A percentile compares a stretch with the other conserved stretches of the same genome.
These are phyloP conservation scores for Hamigera avellanea DNA, from an alignment of 495 filamentous ascomycete genomes.

Conservation along the genomic window DNA sequence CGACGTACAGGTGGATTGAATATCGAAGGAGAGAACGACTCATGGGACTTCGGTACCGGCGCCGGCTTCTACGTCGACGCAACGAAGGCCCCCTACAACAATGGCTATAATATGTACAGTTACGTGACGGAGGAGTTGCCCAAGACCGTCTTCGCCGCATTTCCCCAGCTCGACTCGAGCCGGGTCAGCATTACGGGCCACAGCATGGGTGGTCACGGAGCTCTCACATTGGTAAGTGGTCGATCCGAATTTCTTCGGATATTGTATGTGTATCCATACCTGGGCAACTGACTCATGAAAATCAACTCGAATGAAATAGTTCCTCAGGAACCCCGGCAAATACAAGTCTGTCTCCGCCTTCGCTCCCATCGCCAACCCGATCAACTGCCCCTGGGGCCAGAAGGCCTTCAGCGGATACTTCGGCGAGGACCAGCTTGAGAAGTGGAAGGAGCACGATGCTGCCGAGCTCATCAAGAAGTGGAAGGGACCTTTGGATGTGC, in stretches of 20 bases:
- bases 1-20: conserved; percentile 49
- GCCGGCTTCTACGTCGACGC: conserved; percentile 96
- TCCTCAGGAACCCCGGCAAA: conserved; percentile 77
- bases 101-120: conserved; percentile 82
- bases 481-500: conserved; percentile 55
- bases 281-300: no score
- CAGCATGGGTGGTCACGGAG: conserved; percentile 94
- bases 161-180: conserved; percentile 50
- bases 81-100: conserved; percentile 56
- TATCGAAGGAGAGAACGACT: conserved; percentile 69
- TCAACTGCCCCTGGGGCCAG: conserved; percentile 80
- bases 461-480: conserved; percentile 74
- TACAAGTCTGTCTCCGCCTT: conserved; percentile 84
- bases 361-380: conserved; percentile 85
- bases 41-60: conserved; percentile 81
- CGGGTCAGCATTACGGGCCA: conserved; percentile 80
- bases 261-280: no score
- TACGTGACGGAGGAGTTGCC: conserved; percentile 83
- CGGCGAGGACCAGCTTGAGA: conserved; percentile 54
- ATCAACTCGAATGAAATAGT: no score
- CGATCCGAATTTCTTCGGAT: no score
- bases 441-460: conserved; percentile 86
- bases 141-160: conserved; percentile 52
- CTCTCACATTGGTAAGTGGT: conserved; percentile 60
- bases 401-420: conserved; percentile 93